These are phyloP conservation scores for Boehmeria nivea DNA, from an alignment of 306 rosid genomes.

Conservation along the genomic window DNA sequence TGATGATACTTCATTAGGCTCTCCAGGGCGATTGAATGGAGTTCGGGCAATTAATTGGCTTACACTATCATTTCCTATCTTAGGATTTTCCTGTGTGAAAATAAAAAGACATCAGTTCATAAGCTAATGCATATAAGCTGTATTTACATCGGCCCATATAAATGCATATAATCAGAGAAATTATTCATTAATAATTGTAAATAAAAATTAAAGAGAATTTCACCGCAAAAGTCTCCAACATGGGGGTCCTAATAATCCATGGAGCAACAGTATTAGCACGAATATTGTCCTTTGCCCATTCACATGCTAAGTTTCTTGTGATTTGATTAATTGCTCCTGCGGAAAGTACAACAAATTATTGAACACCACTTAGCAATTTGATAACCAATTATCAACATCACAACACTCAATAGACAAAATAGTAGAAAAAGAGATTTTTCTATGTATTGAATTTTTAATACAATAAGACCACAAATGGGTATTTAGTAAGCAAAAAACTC, in stretches of 20 bases:
- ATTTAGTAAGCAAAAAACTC: no score
- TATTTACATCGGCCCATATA: no score
- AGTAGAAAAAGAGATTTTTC: no score
- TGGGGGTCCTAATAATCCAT: constrained; percentile 22
- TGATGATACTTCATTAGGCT: constrained; percentile 33
- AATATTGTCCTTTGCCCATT: constrained; percentile 69
- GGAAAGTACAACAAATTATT: no score
- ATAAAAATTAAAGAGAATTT: not conserved
- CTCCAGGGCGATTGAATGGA: constrained; percentile 28
- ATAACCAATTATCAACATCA: no score
- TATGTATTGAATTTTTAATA: no score
- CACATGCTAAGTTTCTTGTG: constrained; percentile 53
- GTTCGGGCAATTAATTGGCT: constrained; percentile 8
- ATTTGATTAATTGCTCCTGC: constrained; percentile 60
- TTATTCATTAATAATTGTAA: not conserved
- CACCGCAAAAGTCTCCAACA: constrained; percentile 5
- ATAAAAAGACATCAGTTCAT: not conserved
- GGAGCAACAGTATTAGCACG: constrained; percentile 52
- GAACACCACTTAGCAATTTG: no score
- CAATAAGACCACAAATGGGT: no score
- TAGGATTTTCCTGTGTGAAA: not conserved
- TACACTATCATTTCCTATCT: no score
- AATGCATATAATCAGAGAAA: not conserved
- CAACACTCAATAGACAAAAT: no score
- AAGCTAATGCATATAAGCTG: no score